Conservation (phyloP, 257 asterid genomes). For the Misopates orontium region DNA sequence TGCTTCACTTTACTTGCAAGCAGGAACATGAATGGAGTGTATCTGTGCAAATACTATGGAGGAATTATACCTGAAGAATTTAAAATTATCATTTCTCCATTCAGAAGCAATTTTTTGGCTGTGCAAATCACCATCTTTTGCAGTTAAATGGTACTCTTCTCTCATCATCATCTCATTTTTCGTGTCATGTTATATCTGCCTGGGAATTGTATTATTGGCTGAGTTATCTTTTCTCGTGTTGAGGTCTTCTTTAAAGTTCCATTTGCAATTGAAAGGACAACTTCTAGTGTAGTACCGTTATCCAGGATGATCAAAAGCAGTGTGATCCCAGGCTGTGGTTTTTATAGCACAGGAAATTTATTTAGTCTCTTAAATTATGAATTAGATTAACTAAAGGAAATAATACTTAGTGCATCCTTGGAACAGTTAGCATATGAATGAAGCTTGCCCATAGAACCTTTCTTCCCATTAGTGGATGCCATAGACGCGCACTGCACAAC, state of each 20-base stretch:
- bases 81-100: constrained; percentile 53
- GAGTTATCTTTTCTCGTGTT: constrained; percentile 23
- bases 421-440: constrained; percentile 72
- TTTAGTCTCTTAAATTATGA: neutral
- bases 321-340: constrained; percentile 62
- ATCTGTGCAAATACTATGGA: constrained; percentile 67
- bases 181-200: constrained; percentile 15
- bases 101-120: constrained; percentile 76
- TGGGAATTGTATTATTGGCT: constrained; percentile 8
- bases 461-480: constrained; percentile 92
- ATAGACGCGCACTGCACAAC: constrained; percentile 73
- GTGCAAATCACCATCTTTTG: constrained; percentile 65
- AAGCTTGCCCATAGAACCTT: constrained; percentile 58
- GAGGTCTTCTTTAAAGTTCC: constrained; percentile 33
- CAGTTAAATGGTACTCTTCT: constrained; percentile 79
- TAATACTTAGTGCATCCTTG: constrained; percentile 55
- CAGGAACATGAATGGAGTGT: constrained; percentile 56
- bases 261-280: constrained; percentile 40
- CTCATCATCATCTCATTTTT: constrained; percentile 31
- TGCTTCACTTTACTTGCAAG: constrained; percentile 42
- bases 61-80: constrained; percentile 64
- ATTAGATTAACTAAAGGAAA: neutral
- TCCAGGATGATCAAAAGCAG: constrained; percentile 79
- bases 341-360: neutral
- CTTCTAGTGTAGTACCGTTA: constrained; percentile 43